Percentiles rank a stretch among this genome's conserved stretches.
Conservation (phyloP, 1,284 basidiomycete species). For the Microbotryomycetes sp. region DNA sequence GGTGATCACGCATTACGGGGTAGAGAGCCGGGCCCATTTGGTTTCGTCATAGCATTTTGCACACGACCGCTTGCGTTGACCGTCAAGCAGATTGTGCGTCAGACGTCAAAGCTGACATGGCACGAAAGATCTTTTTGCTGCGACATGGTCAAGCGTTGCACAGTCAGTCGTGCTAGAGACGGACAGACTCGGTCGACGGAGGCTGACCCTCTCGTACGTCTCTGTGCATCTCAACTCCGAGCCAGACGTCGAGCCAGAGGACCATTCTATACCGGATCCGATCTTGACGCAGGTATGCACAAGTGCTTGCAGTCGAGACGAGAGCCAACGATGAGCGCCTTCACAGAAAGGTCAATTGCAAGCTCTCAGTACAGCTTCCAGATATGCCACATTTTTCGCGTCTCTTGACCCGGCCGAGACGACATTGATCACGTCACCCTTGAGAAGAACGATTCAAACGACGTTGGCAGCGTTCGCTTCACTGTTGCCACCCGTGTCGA, state of each 20-base stretch:
- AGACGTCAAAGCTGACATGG: background rate
- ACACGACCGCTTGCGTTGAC: no score
- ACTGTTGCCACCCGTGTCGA: background rate
- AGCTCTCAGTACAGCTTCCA: slow-evolving; percentile 6
- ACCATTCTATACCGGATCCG: background rate
- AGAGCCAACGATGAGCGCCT: no score
- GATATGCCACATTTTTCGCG: slow-evolving; percentile 20
- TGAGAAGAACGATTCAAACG: slow-evolving; percentile 25
- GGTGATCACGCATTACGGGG: no score
- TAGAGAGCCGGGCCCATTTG: no score
- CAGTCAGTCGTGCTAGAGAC: background rate
- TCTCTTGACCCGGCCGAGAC: slow-evolving; percentile 12
- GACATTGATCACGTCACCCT: slow-evolving; percentile 18
- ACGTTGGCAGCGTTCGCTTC: slow-evolving; percentile 20
- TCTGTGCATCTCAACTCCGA: background rate
- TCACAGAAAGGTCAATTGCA: background rate
- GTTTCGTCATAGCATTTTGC: no score
- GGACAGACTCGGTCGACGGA: background rate
- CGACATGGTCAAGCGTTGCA: slow-evolving; percentile 10
- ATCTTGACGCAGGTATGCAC: background rate
- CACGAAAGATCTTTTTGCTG: background rate
- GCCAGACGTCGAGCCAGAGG: background rate
- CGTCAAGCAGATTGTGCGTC: no score
- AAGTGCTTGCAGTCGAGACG: background rate
- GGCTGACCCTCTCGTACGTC: background rate